A percentile compares a stretch with the other conserved stretches of the same genome.
phyloP scores from a whole-genome alignment of 1,139 yeast genomes.

The Yamadazyma siamensis region DNA sequence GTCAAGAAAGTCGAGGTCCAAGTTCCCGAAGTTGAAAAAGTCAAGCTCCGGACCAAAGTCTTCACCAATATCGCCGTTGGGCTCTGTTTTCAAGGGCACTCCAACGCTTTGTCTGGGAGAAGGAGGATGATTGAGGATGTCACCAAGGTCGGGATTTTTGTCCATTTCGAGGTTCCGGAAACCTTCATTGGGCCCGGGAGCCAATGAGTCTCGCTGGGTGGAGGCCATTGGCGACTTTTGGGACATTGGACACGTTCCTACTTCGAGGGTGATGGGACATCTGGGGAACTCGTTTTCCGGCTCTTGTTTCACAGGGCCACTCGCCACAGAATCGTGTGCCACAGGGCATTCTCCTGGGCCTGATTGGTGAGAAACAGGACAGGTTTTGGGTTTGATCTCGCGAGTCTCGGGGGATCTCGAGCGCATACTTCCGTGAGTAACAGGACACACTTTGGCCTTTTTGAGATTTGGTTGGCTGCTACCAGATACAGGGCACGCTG shows the following conservation, averaged over 20 bases:
- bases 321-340: constrained; percentile 1
- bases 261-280: background rate
- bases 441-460: constrained; percentile 16
- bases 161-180: too few relatives aligned
- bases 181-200: background rate
- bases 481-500: too few relatives aligned
- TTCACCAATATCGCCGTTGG: background rate
- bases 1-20: constrained; percentile 34
- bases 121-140: too few relatives aligned
- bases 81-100: background rate
- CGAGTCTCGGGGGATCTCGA: constrained; percentile 1
- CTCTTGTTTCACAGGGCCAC: too few relatives aligned
- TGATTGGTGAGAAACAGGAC: background rate
- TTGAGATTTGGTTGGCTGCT: background rate
- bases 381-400: background rate
- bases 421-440: constrained; percentile 12
- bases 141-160: too few relatives aligned
- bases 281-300: background rate
- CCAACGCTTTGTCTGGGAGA: background rate
- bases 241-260: constrained; percentile 6
- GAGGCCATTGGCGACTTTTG: too few relatives aligned
- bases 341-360: constrained; percentile 1
- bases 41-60: constrained; percentile 7
- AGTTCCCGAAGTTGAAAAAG: constrained; percentile 13
- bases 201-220: too few relatives aligned